These are phyloP conservation scores for Dendrobium officinale DNA, from an alignment of 106 monocot genomes.

Conservation along the genomic window DNA sequence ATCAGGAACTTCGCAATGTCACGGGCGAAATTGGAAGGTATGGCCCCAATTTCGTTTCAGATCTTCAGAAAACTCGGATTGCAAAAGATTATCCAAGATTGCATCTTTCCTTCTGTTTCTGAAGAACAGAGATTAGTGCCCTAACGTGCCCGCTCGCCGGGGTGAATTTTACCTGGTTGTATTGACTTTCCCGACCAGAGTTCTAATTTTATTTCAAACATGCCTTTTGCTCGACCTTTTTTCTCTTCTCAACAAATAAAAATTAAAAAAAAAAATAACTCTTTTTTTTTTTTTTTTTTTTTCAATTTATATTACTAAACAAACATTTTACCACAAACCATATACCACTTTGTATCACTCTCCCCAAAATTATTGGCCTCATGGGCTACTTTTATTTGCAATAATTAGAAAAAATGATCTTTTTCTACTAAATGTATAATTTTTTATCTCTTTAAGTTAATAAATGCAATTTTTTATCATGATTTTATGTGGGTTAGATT, in stretches of 20 bases:
- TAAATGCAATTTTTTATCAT: too few relatives aligned
- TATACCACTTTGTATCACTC: too few relatives aligned
- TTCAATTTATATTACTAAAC: background rate
- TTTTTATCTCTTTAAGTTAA: too few relatives aligned
- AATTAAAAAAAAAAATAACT: too few relatives aligned
- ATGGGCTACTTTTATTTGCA: too few relatives aligned
- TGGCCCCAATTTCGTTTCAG: background rate
- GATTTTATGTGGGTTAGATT: too few relatives aligned
- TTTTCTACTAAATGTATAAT: too few relatives aligned
- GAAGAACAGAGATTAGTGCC: constrained; percentile 9
- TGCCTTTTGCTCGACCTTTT: background rate
- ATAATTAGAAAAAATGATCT: too few relatives aligned
- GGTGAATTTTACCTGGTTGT: background rate
- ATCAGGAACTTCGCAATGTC: background rate
- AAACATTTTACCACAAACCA: too few relatives aligned
- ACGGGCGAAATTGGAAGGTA: background rate
- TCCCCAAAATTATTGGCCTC: too few relatives aligned
- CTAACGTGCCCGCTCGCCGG: constrained; percentile 11
- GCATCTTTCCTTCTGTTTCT: background rate
- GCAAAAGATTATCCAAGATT: background rate
- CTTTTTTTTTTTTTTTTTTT: background rate
- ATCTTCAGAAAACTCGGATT: constrained; percentile 2
- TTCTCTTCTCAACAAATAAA: background rate
- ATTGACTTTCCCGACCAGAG: constrained; percentile 3
- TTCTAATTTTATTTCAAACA: background rate